These are phyloP conservation scores for Gossypium bickii DNA, from an alignment of 345 rosid genomes.

Conservation along the genomic window DNA sequence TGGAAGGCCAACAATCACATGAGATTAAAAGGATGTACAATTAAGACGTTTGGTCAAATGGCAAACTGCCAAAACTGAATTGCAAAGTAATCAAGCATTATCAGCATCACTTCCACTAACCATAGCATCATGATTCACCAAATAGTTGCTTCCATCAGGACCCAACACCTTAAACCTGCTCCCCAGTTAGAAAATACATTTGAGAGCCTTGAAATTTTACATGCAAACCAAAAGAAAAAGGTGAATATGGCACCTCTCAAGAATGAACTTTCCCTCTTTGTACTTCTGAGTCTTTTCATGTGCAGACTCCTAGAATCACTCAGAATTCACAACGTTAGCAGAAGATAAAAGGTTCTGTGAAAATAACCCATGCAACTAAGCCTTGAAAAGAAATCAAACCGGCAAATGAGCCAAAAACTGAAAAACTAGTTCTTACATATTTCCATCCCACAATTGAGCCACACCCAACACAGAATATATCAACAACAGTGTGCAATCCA, in stretches of 20 bases:
- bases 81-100: constrained; percentile 25
- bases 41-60: not conserved
- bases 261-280: constrained; percentile 77
- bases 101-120: constrained; percentile 50
- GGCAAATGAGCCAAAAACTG: not conserved
- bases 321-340: not conserved
- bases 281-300: constrained; percentile 56
- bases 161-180: constrained; percentile 68
- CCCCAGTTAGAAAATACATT: constrained; percentile 7
- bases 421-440: constrained; percentile 45
- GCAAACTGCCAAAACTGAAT: not conserved
- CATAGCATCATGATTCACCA: constrained; percentile 41
- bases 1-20: constrained; percentile 4
- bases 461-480: constrained; percentile 68
- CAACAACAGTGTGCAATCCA: constrained; percentile 70
- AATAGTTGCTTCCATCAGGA: constrained; percentile 38
- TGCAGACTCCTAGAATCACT: constrained; percentile 47
- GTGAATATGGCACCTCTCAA: constrained; percentile 47
- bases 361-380: constrained; percentile 13
- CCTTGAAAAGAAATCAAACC: not conserved
- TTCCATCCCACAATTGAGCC: constrained; percentile 84
- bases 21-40: constrained; percentile 22
- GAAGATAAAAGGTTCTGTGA: constrained; percentile 17
- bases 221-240: constrained; percentile 3
- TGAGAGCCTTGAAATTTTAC: constrained; percentile 16